Evolutionary conservation across 371 early-diverging fungal genomes (phyloP).

Genomic region (Mortierella sp.): DNA sequence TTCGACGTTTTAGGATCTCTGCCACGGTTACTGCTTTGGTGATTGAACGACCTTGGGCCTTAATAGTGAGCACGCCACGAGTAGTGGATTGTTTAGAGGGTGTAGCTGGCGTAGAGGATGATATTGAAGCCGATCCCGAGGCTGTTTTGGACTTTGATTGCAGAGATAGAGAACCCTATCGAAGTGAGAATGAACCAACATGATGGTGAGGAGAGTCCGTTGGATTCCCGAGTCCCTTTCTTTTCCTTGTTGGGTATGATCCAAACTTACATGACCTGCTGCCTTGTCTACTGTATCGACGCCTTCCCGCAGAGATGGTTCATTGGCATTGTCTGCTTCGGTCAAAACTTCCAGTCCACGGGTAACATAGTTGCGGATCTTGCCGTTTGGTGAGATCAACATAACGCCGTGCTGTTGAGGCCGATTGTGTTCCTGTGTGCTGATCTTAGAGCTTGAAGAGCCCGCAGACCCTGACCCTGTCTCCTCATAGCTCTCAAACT

Average conservation of each 20-base stretch:
- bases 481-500: constrained; percentile 35
- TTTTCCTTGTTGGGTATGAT: too few relatives aligned
- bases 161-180: too few relatives aligned
- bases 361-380: constrained; percentile 43
- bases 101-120: neutral
- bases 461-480: neutral
- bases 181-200: too few relatives aligned
- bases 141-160: too few relatives aligned
- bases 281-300: too few relatives aligned
- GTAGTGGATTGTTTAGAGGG: constrained; percentile 4
- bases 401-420: constrained; percentile 47
- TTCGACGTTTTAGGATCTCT: constrained; percentile 71
- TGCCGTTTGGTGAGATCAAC: constrained; percentile 46
- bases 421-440: constrained; percentile 21
- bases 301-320: too few relatives aligned
- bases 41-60: constrained; percentile 61
- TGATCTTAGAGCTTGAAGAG: neutral
- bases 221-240: too few relatives aligned
- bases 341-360: constrained; percentile 44
- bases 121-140: neutral
- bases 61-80: constrained; percentile 47
- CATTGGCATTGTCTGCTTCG: constrained; percentile 12
- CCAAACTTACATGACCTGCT: too few relatives aligned
- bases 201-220: too few relatives aligned
- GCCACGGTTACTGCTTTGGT: constrained; percentile 74